These are phyloP conservation scores for Sordaria brevicollis DNA, from an alignment of 495 filamentous ascomycete species.

Conservation along the genomic window DNA sequence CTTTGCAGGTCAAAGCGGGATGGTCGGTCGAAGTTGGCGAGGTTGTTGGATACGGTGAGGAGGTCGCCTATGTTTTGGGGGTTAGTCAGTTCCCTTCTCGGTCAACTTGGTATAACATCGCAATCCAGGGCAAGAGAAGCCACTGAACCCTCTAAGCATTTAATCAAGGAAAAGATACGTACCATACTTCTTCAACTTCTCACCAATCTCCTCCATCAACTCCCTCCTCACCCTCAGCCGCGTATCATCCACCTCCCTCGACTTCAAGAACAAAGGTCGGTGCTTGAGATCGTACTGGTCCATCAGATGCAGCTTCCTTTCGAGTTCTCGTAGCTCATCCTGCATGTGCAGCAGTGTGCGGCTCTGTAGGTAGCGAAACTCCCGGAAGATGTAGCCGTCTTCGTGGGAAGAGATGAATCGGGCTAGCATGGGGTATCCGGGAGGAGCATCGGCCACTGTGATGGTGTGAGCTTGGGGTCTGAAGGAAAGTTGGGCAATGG, in stretches of 20 bases:
- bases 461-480: background rate
- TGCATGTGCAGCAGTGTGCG: background rate
- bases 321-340: background rate
- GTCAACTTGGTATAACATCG: background rate
- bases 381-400: background rate
- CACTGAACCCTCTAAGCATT: too few species aligned
- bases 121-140: too few species aligned
- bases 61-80: background rate
- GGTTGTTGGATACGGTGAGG: background rate
- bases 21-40: background rate
- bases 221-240: background rate
- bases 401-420: background rate
- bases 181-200: background rate
- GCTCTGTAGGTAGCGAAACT: background rate
- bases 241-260: background rate
- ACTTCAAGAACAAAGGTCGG: background rate
- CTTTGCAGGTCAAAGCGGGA: background rate
- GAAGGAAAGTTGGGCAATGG: too few species aligned
- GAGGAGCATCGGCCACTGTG: background rate
- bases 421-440: background rate
- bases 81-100: background rate
- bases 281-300: background rate
- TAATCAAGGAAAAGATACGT: too few species aligned
- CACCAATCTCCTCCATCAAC: background rate
- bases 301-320: background rate